Evolutionary conservation across 306 rosid genomes (phyloP), one percentile per base, ranked within the genome.

Genomic region (Quillaja saponaria): DNA sequence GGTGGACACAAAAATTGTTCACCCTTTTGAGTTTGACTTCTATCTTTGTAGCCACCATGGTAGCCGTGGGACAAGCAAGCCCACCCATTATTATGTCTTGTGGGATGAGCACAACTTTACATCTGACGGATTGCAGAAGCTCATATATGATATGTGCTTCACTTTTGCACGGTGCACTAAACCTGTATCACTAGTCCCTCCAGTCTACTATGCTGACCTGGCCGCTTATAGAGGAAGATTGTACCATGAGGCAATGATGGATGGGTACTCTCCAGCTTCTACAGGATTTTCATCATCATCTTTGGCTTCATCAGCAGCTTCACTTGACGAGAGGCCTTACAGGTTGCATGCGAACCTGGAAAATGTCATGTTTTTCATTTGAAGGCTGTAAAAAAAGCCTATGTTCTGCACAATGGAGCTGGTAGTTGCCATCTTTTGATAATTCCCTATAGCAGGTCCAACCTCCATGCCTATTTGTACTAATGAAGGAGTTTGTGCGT

Each of bases 191-290:
- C 48, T 88, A 57, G 94, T 83, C 31, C 84, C 94, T 18, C 94
- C 96, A 0, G 94, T 88, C 61, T 88, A 85, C 76, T 88, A 88
- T 68, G 96, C 96, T 2, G 96, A 88, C 71, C 94, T 85, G 34
- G 90, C 62, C 54, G 96, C 94, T n/a, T 85, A 85, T 25, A 76
- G 96, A 60, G 94, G 96, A 65, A 68, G 96, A 41, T 38, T 85
- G 25, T 88, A 88, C 75, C 61, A 83, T 3, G 90, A 88, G 35
- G 84, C 85, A 17, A 17, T 61, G 61, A 25, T 13, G 21, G 80
- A 66, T 69, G 40, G 40, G 40, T 6, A 37, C 15, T 57, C 63
- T 14, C 18, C 28, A 39, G 61, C 63, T 15, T 69, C 81, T 51
- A 59, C 73, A 5, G 7, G 7, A 37, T 37, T 10, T 1, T 63